These are phyloP conservation scores for Pneumocystis jirovecii DNA, from an alignment of 1,139 yeast species.

Conservation along the genomic window DNA sequence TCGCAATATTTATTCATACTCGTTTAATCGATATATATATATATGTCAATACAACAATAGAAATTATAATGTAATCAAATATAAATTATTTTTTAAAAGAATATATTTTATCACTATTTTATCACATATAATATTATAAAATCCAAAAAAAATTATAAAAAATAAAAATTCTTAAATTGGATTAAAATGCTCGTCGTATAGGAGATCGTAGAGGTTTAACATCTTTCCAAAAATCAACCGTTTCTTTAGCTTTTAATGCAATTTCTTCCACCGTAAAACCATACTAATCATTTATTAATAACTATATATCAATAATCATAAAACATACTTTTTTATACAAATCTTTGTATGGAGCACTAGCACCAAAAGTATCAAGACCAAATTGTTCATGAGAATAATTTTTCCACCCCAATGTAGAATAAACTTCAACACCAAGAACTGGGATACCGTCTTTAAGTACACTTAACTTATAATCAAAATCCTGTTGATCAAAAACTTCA, in stretches of 20 bases:
- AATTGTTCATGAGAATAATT: slow-evolving; percentile 94
- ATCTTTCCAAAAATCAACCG: slow-evolving; percentile 71
- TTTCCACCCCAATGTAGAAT: slow-evolving; percentile 86
- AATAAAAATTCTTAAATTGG: slow-evolving; percentile 5
- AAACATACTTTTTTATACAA: slow-evolving; percentile 42
- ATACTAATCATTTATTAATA: slow-evolving; percentile 26
- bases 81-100: too few species aligned
- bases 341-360: slow-evolving; percentile 80
- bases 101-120: too few species aligned
- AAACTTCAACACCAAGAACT: slow-evolving; percentile 84
- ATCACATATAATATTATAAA: not conserved
- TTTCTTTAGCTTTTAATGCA: slow-evolving; percentile 70
- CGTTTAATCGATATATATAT: too few species aligned
- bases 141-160: not conserved
- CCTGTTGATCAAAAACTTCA: not conserved
- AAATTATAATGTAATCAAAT: too few species aligned
- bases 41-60: too few species aligned
- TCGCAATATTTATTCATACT: too few species aligned
- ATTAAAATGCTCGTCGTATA: slow-evolving; percentile 44
- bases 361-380: slow-evolving; percentile 94
- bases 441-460: slow-evolving; percentile 94
- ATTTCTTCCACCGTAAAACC: slow-evolving; percentile 91
- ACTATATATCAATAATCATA: not conserved
- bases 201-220: slow-evolving; percentile 12
- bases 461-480: slow-evolving; percentile 44